Conservation (phyloP, 169 alveolate species). For the Eimeria praecox region DNA sequence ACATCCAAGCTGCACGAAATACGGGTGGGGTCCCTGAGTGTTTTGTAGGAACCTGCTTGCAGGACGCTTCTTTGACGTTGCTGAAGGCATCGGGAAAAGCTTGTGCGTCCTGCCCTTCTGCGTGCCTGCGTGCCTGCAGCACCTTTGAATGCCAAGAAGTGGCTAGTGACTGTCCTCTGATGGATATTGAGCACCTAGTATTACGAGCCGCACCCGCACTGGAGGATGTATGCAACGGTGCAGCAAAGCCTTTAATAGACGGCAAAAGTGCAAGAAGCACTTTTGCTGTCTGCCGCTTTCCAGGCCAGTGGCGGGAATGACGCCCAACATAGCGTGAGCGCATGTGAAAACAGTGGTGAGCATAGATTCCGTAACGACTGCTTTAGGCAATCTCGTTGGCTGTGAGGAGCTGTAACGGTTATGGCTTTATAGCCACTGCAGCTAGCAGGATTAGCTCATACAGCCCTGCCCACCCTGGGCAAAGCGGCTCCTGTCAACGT, state of each 20-base stretch:
- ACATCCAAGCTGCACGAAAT: neutral
- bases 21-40: neutral
- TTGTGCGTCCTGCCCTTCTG: neutral
- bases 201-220: neutral
- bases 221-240: neutral
- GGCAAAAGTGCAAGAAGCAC: neutral
- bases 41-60: neutral
- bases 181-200: neutral
- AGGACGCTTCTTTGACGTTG: neutral
- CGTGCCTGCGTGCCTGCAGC: neutral
- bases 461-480: neutral
- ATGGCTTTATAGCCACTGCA: neutral
- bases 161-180: neutral
- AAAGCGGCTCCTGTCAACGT: too few relatives aligned
- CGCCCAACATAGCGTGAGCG: neutral
- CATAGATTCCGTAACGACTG: neutral
- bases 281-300: neutral
- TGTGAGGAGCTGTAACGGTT: neutral
- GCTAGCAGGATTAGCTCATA: neutral
- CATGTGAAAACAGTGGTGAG: neutral
- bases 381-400: neutral
- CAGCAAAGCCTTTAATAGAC: neutral
- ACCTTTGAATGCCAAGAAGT: neutral
- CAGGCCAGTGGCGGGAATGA: neutral
- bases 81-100: constrained; percentile 6